Evolutionary conservation across 371 early-diverging fungal genomes (phyloP).

Genomic region (Catenaria anguillulae): DNA sequence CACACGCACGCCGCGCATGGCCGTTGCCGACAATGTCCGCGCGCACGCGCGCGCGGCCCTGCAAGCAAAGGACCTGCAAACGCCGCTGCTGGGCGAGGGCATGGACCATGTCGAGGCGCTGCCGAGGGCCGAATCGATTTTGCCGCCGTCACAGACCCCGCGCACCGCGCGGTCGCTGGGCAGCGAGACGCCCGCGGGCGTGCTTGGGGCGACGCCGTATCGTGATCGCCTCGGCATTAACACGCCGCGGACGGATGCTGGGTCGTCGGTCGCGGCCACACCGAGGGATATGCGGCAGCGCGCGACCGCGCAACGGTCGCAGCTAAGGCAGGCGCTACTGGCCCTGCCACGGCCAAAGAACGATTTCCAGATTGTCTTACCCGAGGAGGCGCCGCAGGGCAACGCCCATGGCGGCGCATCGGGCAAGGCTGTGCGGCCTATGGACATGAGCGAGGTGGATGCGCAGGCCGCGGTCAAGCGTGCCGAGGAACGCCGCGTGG

Average conservation of each 20-base stretch:
- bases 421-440: conserved; percentile 19
- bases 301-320: conserved; percentile 3
- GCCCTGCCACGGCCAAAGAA: conserved; percentile 81
- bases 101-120: conserved; percentile 17
- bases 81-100: conserved; percentile 77
- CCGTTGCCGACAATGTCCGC: conserved; percentile 42
- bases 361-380: conserved; percentile 80
- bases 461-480: background rate
- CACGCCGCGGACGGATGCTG: conserved; percentile 22
- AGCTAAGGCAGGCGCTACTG: conserved; percentile 39
- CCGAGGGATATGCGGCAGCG: background rate
- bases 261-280: background rate
- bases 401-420: too few species aligned
- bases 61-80: conserved; percentile 56
- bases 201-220: conserved; percentile 20
- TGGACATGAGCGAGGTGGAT: conserved; percentile 8
- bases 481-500: background rate
- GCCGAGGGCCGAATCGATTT: conserved; percentile 13
- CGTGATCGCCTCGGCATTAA: conserved; percentile 52
- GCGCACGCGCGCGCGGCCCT: conserved; percentile 68
- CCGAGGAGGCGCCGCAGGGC: conserved; percentile 13
- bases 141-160: conserved; percentile 49
- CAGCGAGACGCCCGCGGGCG: conserved; percentile 6
- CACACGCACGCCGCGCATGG: conserved; percentile 36
- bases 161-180: conserved; percentile 21